Conservation (phyloP, 345 rosid species). For the Chamaenerion angustifolium region DNA sequence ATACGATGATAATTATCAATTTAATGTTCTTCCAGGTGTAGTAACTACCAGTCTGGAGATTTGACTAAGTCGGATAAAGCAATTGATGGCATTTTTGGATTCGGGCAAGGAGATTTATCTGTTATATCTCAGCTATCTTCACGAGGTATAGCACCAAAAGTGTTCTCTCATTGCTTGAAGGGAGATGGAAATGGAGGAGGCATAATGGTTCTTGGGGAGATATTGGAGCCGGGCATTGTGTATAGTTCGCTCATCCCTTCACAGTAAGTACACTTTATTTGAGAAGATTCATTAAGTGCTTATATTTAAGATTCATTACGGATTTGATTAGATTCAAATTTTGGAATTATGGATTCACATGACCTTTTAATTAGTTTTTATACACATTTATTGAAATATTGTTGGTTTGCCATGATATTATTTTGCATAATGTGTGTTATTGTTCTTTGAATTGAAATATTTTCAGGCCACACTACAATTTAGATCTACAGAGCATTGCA, state of each 20-base stretch:
- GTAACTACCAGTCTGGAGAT: conserved; percentile 78
- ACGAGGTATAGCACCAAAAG: conserved; percentile 64
- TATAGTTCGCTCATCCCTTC: conserved; percentile 83
- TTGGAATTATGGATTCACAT: no score
- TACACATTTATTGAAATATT: no score
- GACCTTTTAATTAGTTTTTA: no score
- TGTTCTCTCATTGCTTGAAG: conserved; percentile 89
- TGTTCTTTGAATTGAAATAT: no score
- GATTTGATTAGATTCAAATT: no score
- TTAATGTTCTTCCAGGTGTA: no score
- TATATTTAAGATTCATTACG: no score
- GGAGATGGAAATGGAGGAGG: conserved; percentile 94
- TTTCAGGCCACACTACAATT: conserved; percentile 93
- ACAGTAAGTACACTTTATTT: conserved; percentile 35
- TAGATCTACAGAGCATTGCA: conserved; percentile 60
- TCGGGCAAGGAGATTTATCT: conserved; percentile 73
- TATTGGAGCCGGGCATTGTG: conserved; percentile 79
- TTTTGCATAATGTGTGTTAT: no score
- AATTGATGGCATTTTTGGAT: conserved; percentile 97
- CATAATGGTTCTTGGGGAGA: conserved; percentile 91
- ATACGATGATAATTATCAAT: no score
- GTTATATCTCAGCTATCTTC: conserved; percentile 85
- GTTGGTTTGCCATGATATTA: no score
- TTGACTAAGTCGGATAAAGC: conserved; percentile 81
- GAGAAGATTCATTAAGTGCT: neutral